Base-by-base conservation (phyloP, 2,329 filamentous ascomycete genomes). In the Diaporthe sp. region DNA sequence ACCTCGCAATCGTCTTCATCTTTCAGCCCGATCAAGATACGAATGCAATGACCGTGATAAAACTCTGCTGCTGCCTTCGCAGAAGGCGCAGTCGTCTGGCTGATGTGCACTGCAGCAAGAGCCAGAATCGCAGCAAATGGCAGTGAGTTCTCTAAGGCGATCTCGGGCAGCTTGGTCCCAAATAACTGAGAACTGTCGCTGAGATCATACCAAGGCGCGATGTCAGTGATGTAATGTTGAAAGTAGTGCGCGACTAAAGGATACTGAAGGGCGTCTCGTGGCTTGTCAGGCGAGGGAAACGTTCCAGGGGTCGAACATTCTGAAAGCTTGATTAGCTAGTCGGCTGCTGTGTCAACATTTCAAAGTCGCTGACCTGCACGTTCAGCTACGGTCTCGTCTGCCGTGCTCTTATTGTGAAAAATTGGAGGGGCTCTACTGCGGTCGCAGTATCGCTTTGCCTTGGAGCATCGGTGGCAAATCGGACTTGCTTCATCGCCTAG, bases 71-170 rank as follows among this genome's bases (percentile, higher is more conserved):
- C 70, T 4, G 79, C 77, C 15, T 79, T 78, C 25, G 80, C 75
- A 5, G 79, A 79, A 20, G 78, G 79, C 1, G 81, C 77, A 34
- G 80, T 80, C 1, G 82, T 85, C 63, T 83, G 81, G 77, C 81
- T 83, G 4, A 79, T 74, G 73, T 87, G 86, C 76, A 86, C 84
- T 0, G 86, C 86, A 3, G 87, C 83, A 53, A 89, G 81, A 2
- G 87, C 86, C 49, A 88, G 81, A 15, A 87, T 79, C 1, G 87
- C 86, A 61, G 82, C 84, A 77, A 89, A 85, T 2, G 88, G 80
- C 0, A 88, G 80, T 1, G 85, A 79, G 49, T 83, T 85, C 2
- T 84, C 80, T 13, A 87, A 15, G 7, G 37, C 58, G 13, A 28
- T 28, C 58, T 63, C 58, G 6, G 58, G 58, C n/a, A 63, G 37